These are phyloP conservation scores for Karstenula rhodostoma DNA, from an alignment of 2,329 filamentous ascomycete species.

Conservation along the genomic window DNA sequence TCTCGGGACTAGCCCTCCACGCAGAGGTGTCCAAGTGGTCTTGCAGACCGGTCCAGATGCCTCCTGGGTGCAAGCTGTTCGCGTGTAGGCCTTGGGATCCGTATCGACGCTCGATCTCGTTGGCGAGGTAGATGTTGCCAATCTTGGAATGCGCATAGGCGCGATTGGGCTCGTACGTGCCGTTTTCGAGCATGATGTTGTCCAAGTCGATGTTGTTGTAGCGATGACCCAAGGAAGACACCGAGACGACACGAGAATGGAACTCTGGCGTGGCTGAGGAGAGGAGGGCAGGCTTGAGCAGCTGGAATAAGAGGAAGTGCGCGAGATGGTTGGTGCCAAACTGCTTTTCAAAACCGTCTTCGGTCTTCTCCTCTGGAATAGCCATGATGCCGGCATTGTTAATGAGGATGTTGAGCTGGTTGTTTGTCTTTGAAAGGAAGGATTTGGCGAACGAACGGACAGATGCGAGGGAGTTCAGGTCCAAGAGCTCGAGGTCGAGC, in stretches of 20 bases:
- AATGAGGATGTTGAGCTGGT: constrained; percentile 33
- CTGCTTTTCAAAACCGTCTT: constrained; percentile 47
- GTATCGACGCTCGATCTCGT: constrained; percentile 61
- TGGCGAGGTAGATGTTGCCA: constrained; percentile 62
- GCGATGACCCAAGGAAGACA: constrained; percentile 50
- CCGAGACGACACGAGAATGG: constrained; percentile 50
- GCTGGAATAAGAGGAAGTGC: constrained; percentile 55
- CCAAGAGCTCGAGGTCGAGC: constrained; percentile 26
- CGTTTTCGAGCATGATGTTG: constrained; percentile 51
- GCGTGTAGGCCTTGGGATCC: constrained; percentile 55
- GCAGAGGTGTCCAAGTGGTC: constrained; percentile 6
- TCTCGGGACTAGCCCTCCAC: neutral
- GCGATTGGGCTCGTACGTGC: constrained; percentile 41
- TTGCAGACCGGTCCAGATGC: constrained; percentile 20
- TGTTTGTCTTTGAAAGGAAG: constrained; percentile 23
- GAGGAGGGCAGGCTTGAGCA: constrained; percentile 52
- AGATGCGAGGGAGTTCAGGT: constrained; percentile 25
- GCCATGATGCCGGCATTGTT: constrained; percentile 47
- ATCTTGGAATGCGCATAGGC: constrained; percentile 62
- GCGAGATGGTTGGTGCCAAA: constrained; percentile 58
- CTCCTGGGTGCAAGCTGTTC: constrained; percentile 24
- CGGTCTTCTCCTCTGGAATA: constrained; percentile 29
- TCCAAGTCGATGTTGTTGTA: constrained; percentile 51
- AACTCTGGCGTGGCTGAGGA: constrained; percentile 31
- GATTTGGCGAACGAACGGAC: constrained; percentile 26